phyloP scores from a whole-genome alignment of 2,329 filamentous ascomycete genomes.

The Paecilomyces formosus region DNA sequence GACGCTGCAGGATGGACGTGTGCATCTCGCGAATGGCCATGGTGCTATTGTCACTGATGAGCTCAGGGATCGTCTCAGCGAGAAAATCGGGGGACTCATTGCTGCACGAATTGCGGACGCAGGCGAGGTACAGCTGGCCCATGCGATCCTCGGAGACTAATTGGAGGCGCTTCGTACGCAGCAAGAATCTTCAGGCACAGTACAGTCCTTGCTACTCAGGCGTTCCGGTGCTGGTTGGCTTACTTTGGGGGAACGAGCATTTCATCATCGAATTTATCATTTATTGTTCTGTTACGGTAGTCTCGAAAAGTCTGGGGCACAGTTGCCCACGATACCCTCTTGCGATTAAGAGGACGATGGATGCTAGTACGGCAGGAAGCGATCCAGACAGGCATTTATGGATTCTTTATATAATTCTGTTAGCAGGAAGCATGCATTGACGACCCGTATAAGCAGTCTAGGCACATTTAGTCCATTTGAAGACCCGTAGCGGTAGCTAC shows the following conservation, averaged over 20 bases:
- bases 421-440: neutral
- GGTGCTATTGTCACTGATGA: conserved; percentile 28
- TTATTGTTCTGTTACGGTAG: neutral
- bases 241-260: neutral
- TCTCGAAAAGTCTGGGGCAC: neutral
- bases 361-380: neutral
- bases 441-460: too few relatives aligned
- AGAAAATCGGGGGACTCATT: conserved; percentile 36
- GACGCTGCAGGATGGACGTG: conserved; percentile 43
- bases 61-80: conserved; percentile 26
- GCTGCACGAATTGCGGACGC: conserved; percentile 34
- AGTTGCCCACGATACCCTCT: neutral
- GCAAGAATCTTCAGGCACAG: neutral
- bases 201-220: neutral
- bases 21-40: conserved; percentile 33
- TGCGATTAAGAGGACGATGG: neutral
- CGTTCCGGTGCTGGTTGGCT: neutral
- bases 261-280: neutral
- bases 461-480: too few relatives aligned
- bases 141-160: conserved; percentile 27
- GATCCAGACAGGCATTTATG: neutral
- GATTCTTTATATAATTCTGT: neutral
- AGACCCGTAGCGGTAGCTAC: too few relatives aligned
- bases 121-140: conserved; percentile 32
- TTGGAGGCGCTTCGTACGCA: neutral